A percentile compares a stretch with the other conserved stretches of the same genome.
Conservation (phyloP, 495 filamentous ascomycete species). For the Aspergillus hancockii region DNA sequence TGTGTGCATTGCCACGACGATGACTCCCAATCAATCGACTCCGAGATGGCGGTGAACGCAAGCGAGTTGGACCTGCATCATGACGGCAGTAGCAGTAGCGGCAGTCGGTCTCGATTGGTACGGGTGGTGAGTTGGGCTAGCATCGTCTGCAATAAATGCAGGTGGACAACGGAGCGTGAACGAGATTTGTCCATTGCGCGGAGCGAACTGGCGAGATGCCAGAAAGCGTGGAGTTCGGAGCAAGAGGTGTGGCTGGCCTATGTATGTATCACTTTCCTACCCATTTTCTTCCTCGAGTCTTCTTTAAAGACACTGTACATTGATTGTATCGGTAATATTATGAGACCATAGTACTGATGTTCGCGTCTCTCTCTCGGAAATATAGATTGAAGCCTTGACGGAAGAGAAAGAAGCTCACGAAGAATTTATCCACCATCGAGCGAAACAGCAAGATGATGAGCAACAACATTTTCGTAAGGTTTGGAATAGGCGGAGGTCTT, state of each 20-base stretch:
- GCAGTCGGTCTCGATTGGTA: slow-evolving; percentile 16
- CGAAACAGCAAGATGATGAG: slow-evolving; percentile 41
- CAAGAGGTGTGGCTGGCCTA: slow-evolving; percentile 43
- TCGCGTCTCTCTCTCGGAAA: neutral
- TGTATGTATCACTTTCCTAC: slow-evolving; percentile 29
- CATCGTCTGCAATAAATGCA: slow-evolving; percentile 31
- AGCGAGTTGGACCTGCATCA: slow-evolving; percentile 14
- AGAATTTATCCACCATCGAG: slow-evolving; percentile 35
- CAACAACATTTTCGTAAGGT: slow-evolving; percentile 42
- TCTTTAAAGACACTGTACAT: neutral
- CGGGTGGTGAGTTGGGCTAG: slow-evolving; percentile 40
- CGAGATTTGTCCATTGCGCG: slow-evolving; percentile 31
- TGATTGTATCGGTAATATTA: neutral
- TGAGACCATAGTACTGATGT: neutral
- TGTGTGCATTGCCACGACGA: slow-evolving; percentile 6
- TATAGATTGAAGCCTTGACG: slow-evolving; percentile 36
- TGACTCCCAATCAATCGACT: slow-evolving; percentile 9
- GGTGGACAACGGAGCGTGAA: slow-evolving; percentile 42
- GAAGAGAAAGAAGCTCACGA: slow-evolving; percentile 44
- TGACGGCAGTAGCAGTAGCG: slow-evolving; percentile 11
- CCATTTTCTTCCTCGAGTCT: neutral
- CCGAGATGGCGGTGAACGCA: slow-evolving; percentile 20
- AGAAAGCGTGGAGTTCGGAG: slow-evolving; percentile 48
- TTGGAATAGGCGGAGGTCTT: slow-evolving; percentile 32
- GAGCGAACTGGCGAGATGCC: slow-evolving; percentile 36